These are phyloP conservation scores for Papiliotrema flavescens DNA, from an alignment of 1,284 basidiomycete species.

Conservation along the genomic window DNA sequence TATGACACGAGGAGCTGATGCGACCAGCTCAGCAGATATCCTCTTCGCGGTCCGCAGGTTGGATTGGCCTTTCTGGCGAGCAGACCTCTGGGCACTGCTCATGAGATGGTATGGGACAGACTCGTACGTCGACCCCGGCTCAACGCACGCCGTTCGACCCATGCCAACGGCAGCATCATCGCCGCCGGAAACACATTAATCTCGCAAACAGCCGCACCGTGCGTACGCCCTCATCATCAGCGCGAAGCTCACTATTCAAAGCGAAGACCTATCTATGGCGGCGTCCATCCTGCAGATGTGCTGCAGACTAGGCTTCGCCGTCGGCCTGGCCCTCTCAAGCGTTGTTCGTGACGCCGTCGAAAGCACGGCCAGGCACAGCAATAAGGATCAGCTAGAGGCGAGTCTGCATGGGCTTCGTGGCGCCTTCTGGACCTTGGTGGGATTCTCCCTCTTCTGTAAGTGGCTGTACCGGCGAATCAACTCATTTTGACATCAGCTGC, in stretches of 20 bases:
- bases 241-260: neutral
- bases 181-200: slow-evolving; percentile 9
- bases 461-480: neutral
- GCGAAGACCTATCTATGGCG: slow-evolving; percentile 7
- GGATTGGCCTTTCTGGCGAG: slow-evolving; percentile 3
- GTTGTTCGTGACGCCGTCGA: slow-evolving; percentile 1
- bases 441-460: slow-evolving; percentile 3
- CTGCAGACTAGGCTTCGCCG: slow-evolving; percentile 4
- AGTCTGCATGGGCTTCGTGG: slow-evolving; percentile 5
- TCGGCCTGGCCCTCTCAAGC: slow-evolving; percentile 7
- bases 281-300: slow-evolving; percentile 4
- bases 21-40: neutral
- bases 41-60: slow-evolving; percentile 4
- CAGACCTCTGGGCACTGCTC: slow-evolving; percentile 8
- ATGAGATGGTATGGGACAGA: slow-evolving; percentile 2
- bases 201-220: slow-evolving; percentile 3
- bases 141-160: neutral
- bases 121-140: too few species aligned
- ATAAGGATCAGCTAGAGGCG: neutral
- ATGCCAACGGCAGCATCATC: slow-evolving; percentile 4
- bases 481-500: neutral
- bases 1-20: neutral
- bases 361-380: too few species aligned
- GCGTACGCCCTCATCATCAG: too few species aligned
- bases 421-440: slow-evolving; percentile 11